Base-by-base conservation (phyloP, 1,284 basidiomycete genomes). In the Afroboletus lepidellus region DNA sequence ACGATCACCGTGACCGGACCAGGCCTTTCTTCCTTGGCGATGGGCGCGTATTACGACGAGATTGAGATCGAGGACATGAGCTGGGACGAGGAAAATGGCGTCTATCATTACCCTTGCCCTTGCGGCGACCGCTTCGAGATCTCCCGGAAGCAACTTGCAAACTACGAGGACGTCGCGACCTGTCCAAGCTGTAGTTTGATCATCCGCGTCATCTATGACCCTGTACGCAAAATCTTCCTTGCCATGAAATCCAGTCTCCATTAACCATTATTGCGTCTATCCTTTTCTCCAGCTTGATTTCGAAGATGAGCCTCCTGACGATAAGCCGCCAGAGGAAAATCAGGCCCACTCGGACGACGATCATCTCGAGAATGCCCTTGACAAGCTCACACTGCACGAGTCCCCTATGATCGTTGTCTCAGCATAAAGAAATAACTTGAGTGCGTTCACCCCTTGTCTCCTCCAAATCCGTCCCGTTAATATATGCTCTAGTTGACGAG, bases 81-180 rank as follows among this genome's bases (percentile, higher is more conserved):
- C 15, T 97, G 92, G 92, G 93, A 97, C 66, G 83, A 83, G 18
- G 80, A 77, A 49, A 92, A 91, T 62, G 72, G 81, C 44, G 87
- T 95, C 8, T 97, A 85, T 64, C 94, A 98, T 74, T 98, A 96
- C 70, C 97, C 97, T 1, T 99, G 95, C 67, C 96, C 96, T 1
- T 99, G 97, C 67, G 96, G 96, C 23, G 97, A 99, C 74, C 86
- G 94, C 36, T 99, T 99, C 74, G 97, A 99, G 71, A 98, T 99
- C 62, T 88, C 92, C n/a, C 83, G 87, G 59, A 75, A 76, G 62
- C 95, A 98, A 72, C 84, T 99, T 11, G 81, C 84, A 48, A 80
- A 94, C 57, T 98, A 87, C 43, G 96, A 98, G 64, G 97, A 99
- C 65, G 85, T 97, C 41, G 96, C 96, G n/a, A 94, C 85, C 49